Percentiles rank a stretch among this genome's conserved stretches.
These are phyloP conservation scores for Nicotiana tabacum DNA, from an alignment of 257 asterid species.

Conservation along the genomic window DNA sequence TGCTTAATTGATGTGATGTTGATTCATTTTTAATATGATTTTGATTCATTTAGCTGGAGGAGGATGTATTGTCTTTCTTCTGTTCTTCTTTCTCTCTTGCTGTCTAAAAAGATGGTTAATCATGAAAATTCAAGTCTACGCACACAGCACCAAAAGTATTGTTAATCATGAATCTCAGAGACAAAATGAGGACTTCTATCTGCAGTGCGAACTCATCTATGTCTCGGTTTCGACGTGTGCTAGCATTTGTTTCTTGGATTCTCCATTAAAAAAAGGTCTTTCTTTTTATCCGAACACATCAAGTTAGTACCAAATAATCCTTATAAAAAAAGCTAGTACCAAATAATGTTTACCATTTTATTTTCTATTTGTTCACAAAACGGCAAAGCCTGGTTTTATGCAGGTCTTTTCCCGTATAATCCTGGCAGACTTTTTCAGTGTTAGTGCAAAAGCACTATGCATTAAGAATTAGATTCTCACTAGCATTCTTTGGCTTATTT, in stretches of 20 bases:
- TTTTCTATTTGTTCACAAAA: neutral
- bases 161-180: neutral
- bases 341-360: neutral
- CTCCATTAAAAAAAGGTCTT: neutral
- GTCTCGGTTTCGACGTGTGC: neutral
- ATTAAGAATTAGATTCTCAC: neutral
- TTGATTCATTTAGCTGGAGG: neutral
- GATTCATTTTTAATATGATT: neutral
- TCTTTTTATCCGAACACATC: neutral
- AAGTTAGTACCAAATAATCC: neutral
- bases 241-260: neutral
- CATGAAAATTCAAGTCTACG: neutral
- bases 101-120: neutral
- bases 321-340: neutral
- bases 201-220: neutral
- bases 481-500: neutral
- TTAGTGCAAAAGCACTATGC: neutral
- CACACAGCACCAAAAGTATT: neutral
- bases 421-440: neutral
- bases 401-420: neutral
- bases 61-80: neutral
- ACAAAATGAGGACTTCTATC: neutral
- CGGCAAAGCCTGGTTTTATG: neutral
- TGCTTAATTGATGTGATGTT: neutral
- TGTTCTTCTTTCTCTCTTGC: neutral